These are phyloP conservation scores for Laburnicola sp. DNA, from an alignment of 2,329 filamentous ascomycete genomes.

Conservation along the genomic window DNA sequence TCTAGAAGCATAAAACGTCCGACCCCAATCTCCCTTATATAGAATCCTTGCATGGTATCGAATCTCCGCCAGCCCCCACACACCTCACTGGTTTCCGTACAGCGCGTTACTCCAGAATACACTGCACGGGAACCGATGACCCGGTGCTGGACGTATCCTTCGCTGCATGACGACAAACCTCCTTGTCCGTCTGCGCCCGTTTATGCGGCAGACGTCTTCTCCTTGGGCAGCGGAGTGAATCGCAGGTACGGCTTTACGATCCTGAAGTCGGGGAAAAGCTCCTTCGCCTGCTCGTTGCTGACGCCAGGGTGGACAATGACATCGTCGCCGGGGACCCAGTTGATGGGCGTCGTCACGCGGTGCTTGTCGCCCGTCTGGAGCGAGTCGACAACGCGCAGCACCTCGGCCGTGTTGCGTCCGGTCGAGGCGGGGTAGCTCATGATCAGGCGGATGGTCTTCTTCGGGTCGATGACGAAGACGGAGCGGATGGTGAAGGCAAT, in stretches of 20 bases:
- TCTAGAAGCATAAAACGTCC: slow-evolving; percentile 27
- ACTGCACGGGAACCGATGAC: too few species aligned
- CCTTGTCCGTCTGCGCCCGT: not conserved
- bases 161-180: too few species aligned
- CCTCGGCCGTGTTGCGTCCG: slow-evolving; percentile 64
- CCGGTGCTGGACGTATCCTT: too few species aligned
- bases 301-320: slow-evolving; percentile 87
- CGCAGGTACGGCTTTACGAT: slow-evolving; percentile 70
- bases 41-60: slow-evolving; percentile 3
- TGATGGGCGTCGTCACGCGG: slow-evolving; percentile 84
- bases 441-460: slow-evolving; percentile 90
- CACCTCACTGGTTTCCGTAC: too few species aligned
- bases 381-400: slow-evolving; percentile 61
- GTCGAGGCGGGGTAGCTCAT: slow-evolving; percentile 92
- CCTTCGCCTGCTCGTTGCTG: slow-evolving; percentile 81
- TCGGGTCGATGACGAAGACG: slow-evolving; percentile 92
- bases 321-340: slow-evolving; percentile 87
- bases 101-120: too few species aligned
- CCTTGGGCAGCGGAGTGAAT: slow-evolving; percentile 68
- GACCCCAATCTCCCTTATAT: slow-evolving; percentile 9
- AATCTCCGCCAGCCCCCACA: slow-evolving; percentile 2
- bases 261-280: slow-evolving; percentile 76
- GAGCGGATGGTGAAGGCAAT: slow-evolving; percentile 93
- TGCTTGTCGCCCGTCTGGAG: slow-evolving; percentile 77
- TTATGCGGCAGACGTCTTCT: slow-evolving; percentile 56